phyloP scores from a whole-genome alignment of 1,139 yeast species.

The Dujonia santamariae region DNA sequence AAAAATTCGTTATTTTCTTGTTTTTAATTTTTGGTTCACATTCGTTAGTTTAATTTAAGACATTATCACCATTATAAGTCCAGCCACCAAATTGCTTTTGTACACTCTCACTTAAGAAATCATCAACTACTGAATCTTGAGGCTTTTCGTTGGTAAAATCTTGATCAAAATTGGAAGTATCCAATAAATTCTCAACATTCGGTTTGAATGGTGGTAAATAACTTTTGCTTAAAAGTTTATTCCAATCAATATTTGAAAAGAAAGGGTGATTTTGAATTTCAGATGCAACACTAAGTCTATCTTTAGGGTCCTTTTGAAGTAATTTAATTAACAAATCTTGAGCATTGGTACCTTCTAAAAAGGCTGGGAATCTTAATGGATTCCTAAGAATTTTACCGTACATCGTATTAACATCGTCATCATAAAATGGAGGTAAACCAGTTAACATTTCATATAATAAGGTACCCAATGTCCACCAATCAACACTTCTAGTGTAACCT shows the following conservation, averaged over 20 bases:
- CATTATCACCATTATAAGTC: slow-evolving; percentile 79
- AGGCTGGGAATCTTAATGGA: slow-evolving; percentile 84
- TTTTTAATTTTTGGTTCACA: not conserved
- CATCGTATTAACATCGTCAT: slow-evolving; percentile 92
- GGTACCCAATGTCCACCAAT: slow-evolving; percentile 98
- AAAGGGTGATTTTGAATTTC: slow-evolving; percentile 85
- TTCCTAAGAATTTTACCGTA: slow-evolving; percentile 88
- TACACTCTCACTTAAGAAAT: slow-evolving; percentile 81
- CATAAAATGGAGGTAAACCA: slow-evolving; percentile 94
- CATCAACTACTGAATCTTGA: slow-evolving; percentile 93
- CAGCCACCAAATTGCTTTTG: slow-evolving; percentile 98
- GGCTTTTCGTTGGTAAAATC: slow-evolving; percentile 94
- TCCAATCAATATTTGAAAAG: slow-evolving; percentile 91
- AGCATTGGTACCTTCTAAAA: slow-evolving; percentile 80
- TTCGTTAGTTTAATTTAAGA: slow-evolving; percentile 14
- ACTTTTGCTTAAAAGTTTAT: slow-evolving; percentile 75
- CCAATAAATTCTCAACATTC: slow-evolving; percentile 79
- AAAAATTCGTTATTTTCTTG: too few species aligned
- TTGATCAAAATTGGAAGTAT: slow-evolving; percentile 88
- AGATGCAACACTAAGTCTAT: slow-evolving; percentile 78
- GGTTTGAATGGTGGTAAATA: slow-evolving; percentile 97
- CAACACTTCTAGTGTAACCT: slow-evolving; percentile 93
- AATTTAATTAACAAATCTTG: slow-evolving; percentile 75
- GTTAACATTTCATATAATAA: slow-evolving; percentile 93
- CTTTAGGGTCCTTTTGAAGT: slow-evolving; percentile 79